A percentile compares a stretch with the other conserved stretches of the same genome.
phyloP scores from a whole-genome alignment of 2,329 filamentous ascomycete species.

The Fusarium buxicola region DNA sequence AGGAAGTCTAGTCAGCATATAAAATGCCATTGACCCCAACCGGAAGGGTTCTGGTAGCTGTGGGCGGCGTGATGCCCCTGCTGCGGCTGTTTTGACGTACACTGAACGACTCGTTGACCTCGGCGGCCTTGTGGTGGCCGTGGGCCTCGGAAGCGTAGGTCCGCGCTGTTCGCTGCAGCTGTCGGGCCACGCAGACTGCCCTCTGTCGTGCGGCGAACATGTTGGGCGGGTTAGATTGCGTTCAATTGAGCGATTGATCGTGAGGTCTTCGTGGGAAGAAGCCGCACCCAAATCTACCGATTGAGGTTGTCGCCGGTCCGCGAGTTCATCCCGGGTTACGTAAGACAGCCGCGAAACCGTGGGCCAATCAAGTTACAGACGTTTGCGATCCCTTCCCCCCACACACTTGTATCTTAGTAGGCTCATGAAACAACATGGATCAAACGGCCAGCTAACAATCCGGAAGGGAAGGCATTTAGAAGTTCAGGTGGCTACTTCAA shows the following conservation, averaged over 20 bases:
- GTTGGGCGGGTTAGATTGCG: conserved; percentile 46
- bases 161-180: conserved; percentile 56
- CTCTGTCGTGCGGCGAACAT: conserved; percentile 61
- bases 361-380: conserved; percentile 40
- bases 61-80: conserved; percentile 17
- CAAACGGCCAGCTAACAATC: too few relatives aligned
- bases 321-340: conserved; percentile 43
- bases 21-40: conserved; percentile 12
- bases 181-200: conserved; percentile 53
- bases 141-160: conserved; percentile 67
- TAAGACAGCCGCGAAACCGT: conserved; percentile 35
- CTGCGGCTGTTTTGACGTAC: conserved; percentile 56
- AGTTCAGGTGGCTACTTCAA: too few relatives aligned
- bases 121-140: conserved; percentile 59
- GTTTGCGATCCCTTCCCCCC: conserved; percentile 36
- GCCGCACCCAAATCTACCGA: conserved; percentile 39
- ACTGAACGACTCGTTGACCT: conserved; percentile 66
- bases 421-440: too few relatives aligned
- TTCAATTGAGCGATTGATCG: conserved; percentile 50
- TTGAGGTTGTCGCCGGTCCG: conserved; percentile 47
- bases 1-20: conserved; percentile 28
- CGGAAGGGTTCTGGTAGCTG: background rate
- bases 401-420: too few relatives aligned
- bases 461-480: too few relatives aligned
- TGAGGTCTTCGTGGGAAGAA: conserved; percentile 42